phyloP scores from a whole-genome alignment of 73 alveolate genomes.

The Tetrahymena elliotti region DNA sequence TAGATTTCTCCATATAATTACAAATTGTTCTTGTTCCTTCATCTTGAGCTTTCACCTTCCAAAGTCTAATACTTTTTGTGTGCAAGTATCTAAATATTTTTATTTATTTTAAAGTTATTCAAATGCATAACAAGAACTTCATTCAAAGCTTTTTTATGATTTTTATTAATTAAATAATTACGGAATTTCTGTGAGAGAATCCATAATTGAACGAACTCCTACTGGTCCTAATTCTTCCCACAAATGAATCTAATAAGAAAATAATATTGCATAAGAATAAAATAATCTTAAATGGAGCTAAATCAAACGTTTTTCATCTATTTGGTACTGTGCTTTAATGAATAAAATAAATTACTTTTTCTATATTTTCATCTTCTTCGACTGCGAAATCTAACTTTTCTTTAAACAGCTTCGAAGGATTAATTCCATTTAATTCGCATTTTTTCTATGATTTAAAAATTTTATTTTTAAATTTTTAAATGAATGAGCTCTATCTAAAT shows the following conservation, averaged over 20 bases:
- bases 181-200: slow-evolving; percentile 29
- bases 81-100: slow-evolving; percentile 30
- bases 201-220: slow-evolving; percentile 40
- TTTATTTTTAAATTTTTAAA: too few species aligned
- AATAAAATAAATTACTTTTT: background rate
- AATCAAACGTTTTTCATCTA: too few species aligned
- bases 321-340: too few species aligned
- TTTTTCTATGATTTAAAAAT: background rate
- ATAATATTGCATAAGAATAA: background rate
- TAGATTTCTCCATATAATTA: slow-evolving; percentile 14
- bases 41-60: slow-evolving; percentile 40
- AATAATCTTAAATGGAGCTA: background rate
- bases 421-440: slow-evolving; percentile 24
- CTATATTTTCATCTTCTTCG: slow-evolving; percentile 29
- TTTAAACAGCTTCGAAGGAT: slow-evolving; percentile 22
- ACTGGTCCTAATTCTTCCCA: slow-evolving; percentile 47
- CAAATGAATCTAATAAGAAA: background rate
- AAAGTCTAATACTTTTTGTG: slow-evolving; percentile 9
- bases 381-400: slow-evolving; percentile 26
- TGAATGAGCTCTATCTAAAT: background rate
- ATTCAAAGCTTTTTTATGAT: background rate
- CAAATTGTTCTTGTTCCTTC: slow-evolving; percentile 41
- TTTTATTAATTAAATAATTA: background rate
- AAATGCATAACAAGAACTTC: too few species aligned
- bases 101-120: too few species aligned